Base-by-base conservation (phyloP, 169 alveolate genomes). In the Plasmodium sp. region DNA sequence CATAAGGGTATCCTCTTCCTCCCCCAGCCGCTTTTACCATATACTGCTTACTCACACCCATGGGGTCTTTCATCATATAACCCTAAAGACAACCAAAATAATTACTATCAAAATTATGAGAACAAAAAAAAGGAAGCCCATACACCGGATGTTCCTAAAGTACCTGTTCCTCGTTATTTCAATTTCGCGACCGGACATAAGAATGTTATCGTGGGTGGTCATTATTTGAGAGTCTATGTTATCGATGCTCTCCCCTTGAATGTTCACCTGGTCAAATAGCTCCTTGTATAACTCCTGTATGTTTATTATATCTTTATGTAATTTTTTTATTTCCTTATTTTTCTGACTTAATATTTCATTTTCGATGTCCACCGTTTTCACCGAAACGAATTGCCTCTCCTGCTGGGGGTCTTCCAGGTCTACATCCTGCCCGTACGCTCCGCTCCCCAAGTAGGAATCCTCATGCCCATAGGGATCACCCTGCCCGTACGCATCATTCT, bases 261-360 rank as follows among this genome's bases (percentile, higher is more conserved):
- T 34, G 80, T 90, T 90, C 62, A 90, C 56, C 43, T 90, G 94
- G 9, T 90, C 94, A 79, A 80, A 90, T 80, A 90, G 62, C 39
- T 90, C 94, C 51, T 90, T 90, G 83, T 90, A 90, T 80, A 90
- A 36, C 18, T 80, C 94, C 43, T 90, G 94, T 39, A 90, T 90
- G 72, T 90, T 90, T 34, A 90, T 45, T 80, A 90, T 90, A 36
- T 90, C 94, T 41, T 81, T 81, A 90, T 90, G 94, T 80, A 90
- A 90, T 90, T 90, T 79, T 45, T 90, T 79, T 62, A 90, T 90
- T 90, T 90, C 94, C 74, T 79, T 90, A 90, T 90, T 90, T 90
- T 90, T 90, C 73, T 90, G 94, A 58, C 45, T 79, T 51, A 90
- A 62, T n/a, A 90, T 90, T 45, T 90, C 94, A n/a, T 90, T 80